Evolutionary conservation across 495 filamentous ascomycete genomes (phyloP), one percentile per base, ranked within the genome.

Genomic region (Rusavskia elegans): DNA sequence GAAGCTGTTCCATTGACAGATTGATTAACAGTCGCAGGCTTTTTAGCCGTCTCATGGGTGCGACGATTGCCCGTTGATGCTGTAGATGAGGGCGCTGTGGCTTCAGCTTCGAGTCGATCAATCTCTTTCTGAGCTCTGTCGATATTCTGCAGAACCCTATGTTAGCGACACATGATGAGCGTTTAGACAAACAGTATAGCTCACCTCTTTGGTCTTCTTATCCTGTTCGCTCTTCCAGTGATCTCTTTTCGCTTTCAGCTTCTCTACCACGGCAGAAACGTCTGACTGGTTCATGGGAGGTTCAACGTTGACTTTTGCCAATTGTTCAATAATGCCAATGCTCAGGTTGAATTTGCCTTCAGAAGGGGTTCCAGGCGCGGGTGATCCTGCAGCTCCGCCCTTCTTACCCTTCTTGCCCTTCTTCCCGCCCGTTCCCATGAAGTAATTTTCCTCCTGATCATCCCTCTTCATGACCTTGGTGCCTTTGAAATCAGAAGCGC

Each of bases 161-260:
- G 41, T 67, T 55, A 60, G 39, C 13, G 44, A 19, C 23, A 44
- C 23, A 29, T 48, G 7, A 32, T 29, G 42, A 29, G 16, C 40
- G 16, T 16, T 20, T 45, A 19, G 3, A 10, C 5, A 62, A 32
- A 44, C 60, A 72, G 2, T 0, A 46, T 29, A 11, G 3, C 78
- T 68, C 67, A 96, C 92, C 76, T 87, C 83, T 55, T 84, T 79
- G n/a, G 92, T 99, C 73, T 95, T 87, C 52, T 76, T 73, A 36
- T 85, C 78, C 71, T 96, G 90, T 68, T 93, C 84, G 39, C 80
- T 74, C 75, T 95, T 95, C 87, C 90, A 99, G 59, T 83, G 76
- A n/a, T 80, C 82, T 38, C 95, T 72, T 75, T 97, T 97, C 53
- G 76, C 84, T 64, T 87, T 87, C 58, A 97, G 74, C 73, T 94